Evolutionary conservation across 2,329 filamentous ascomycete species (phyloP).

Genomic region (Colletotrichum salicis): DNA sequence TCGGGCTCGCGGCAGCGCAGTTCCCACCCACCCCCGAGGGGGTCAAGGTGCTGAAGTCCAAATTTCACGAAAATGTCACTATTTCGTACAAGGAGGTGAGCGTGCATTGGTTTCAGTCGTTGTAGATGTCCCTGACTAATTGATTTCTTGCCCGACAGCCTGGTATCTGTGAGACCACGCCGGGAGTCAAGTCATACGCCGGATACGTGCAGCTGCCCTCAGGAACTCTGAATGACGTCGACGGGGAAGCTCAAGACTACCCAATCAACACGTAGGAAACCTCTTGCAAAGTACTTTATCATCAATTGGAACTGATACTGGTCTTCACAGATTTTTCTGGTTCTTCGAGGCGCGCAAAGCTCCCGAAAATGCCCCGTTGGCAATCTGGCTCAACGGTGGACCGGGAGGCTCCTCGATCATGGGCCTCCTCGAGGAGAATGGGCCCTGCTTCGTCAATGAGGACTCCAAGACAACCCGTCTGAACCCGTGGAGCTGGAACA

Average conservation of each 20-base stretch:
- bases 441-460: constrained; percentile 52
- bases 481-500: constrained; percentile 68
- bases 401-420: constrained; percentile 62
- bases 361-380: constrained; percentile 54
- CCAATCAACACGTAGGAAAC: constrained; percentile 57
- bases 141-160: constrained; percentile 49
- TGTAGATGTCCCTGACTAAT: neutral
- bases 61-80: constrained; percentile 69
- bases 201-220: constrained; percentile 70
- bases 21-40: constrained; percentile 45
- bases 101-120: constrained; percentile 28
- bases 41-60: constrained; percentile 63
- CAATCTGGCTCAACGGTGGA: constrained; percentile 65
- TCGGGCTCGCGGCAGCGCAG: constrained; percentile 41
- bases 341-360: constrained; percentile 44
- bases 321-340: constrained; percentile 39
- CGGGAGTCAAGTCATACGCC: constrained; percentile 71
- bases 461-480: constrained; percentile 56
- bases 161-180: constrained; percentile 67
- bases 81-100: constrained; percentile 68
- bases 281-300: too few relatives aligned
- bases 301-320: neutral
- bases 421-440: constrained; percentile 60
- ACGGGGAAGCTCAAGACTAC: constrained; percentile 58
- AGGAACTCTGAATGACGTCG: constrained; percentile 45